Percentiles rank a stretch among this genome's conserved stretches.
phyloP scores from a whole-genome alignment of 1,139 yeast species.

The Chernovozyma sophiae-reginae region DNA sequence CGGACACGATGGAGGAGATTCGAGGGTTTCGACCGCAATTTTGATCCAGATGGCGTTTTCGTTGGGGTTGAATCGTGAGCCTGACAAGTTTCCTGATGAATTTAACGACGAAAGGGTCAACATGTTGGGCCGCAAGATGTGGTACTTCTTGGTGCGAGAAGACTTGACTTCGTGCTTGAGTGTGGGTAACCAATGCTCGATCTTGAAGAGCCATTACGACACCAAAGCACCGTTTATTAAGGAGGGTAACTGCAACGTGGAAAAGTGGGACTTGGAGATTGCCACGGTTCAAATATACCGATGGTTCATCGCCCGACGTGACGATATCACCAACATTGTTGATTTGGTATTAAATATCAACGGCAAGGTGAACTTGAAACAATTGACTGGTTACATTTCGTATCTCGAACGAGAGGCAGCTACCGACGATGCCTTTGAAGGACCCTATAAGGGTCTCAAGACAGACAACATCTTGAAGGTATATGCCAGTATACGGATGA shows the following conservation, averaged over 20 bases:
- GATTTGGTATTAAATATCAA: slow-evolving; percentile 2
- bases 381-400: slow-evolving; percentile 1
- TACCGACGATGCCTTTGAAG: slow-evolving; percentile 2
- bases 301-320: slow-evolving; percentile 5
- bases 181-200: slow-evolving; percentile 6
- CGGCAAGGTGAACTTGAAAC: neutral
- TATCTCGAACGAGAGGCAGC: slow-evolving; percentile 3
- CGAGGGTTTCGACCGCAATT: slow-evolving; percentile 33
- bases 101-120: slow-evolving; percentile 13
- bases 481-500: slow-evolving; percentile 5
- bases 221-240: slow-evolving; percentile 4
- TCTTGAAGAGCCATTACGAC: slow-evolving; percentile 1
- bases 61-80: slow-evolving; percentile 46
- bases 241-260: slow-evolving; percentile 4
- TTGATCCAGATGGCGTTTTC: slow-evolving; percentile 40
- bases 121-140: slow-evolving; percentile 18
- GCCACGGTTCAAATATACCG: slow-evolving; percentile 2
- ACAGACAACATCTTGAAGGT: slow-evolving; percentile 1
- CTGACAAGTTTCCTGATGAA: slow-evolving; percentile 20
- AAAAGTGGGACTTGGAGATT: slow-evolving; percentile 4
- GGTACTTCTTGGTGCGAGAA: slow-evolving; percentile 15
- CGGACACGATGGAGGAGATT: slow-evolving; percentile 43
- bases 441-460: neutral
- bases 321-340: slow-evolving; percentile 1
- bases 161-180: slow-evolving; percentile 5